Conservation (phyloP, 805 yeast genomes). For the Yamadazyma olivae region DNA sequence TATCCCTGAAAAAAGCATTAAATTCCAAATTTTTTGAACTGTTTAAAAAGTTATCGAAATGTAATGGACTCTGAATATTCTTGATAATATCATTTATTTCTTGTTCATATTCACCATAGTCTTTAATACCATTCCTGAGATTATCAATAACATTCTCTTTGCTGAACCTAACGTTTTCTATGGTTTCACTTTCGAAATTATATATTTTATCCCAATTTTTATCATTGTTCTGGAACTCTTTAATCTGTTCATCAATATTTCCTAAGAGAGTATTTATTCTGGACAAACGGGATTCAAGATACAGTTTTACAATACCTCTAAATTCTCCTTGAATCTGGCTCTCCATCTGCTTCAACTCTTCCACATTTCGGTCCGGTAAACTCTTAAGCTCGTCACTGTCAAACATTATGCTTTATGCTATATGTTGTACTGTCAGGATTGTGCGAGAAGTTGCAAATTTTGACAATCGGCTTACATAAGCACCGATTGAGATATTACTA, state of each 20-base stretch:
- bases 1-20: slow-evolving; percentile 7
- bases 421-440: too few species aligned
- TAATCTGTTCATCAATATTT: slow-evolving; percentile 5
- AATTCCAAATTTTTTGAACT: slow-evolving; percentile 2
- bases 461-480: too few species aligned
- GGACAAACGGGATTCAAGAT: slow-evolving; percentile 8
- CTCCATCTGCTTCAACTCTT: slow-evolving; percentile 11
- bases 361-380: slow-evolving; percentile 5
- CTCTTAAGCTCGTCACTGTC: slow-evolving; percentile 1
- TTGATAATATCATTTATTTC: slow-evolving; percentile 27
- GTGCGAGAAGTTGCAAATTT: too few species aligned
- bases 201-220: slow-evolving; percentile 19
- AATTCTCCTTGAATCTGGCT: slow-evolving; percentile 10
- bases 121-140: slow-evolving; percentile 10
- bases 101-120: slow-evolving; percentile 26
- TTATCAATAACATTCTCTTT: slow-evolving; percentile 26
- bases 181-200: slow-evolving; percentile 31
- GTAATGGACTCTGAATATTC: slow-evolving; percentile 32
- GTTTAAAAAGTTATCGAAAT: slow-evolving; percentile 25
- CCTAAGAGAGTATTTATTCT: slow-evolving; percentile 9
- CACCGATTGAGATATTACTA: too few species aligned
- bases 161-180: slow-evolving; percentile 27
- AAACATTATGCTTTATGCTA: not conserved
- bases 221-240: slow-evolving; percentile 8
- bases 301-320: slow-evolving; percentile 5